Evolutionary conservation across 2,329 filamentous ascomycete genomes (phyloP), one percentile per base, ranked within the genome.

Genomic region (Graphilbum fragrans): DNA sequence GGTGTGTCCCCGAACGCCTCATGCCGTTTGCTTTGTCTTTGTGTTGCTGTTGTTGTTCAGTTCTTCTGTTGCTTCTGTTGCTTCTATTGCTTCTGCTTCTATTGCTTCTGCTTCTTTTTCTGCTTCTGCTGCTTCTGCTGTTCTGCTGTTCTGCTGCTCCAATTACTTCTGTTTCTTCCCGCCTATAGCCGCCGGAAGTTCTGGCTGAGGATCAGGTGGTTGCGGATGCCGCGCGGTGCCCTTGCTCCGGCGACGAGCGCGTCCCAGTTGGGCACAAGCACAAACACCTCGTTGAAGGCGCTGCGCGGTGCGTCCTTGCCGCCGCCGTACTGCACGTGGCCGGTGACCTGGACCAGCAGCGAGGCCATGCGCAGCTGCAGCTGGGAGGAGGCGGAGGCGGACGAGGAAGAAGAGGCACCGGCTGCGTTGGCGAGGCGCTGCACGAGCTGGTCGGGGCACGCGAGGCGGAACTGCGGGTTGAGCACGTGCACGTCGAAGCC

Each of bases 221-320:
- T 66, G 54, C 69, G 72, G 41, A 67, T 52, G 2, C 67, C 67
- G 45, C 70, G 69, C 3, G 69, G 58, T 29, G 72, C 68, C 47
- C 74, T 76, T 42, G 63, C 62, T 5, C 62, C 65, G 49, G 70
- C 64, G 0, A 67, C 61, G 11, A 49, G 25, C 4, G 41, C 48
- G 48, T 79, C 73, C 73, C 77, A 72, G 60, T 86, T 85, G 8
- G 87, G 86, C 31, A 90, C 82, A 41, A 94, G 66, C 20, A 93
- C 73, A 56, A 94, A 81, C 1, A 73, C 80, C 58, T 94, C 87
- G 53, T 77, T 82, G 58, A 94, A 94, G 29, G 75, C 77, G 50
- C 77, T 76, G 57, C 76, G 71, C 14, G 72, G 72, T 14, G 74
- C 72, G 23, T 80, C 74, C 50, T 70, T 70, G 44, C 68, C 70